Percentiles rank a stretch among this genome's conserved stretches.
These are phyloP conservation scores for Trichoderma sp. DNA, from an alignment of 2,329 filamentous ascomycete genomes.

Conservation along the genomic window DNA sequence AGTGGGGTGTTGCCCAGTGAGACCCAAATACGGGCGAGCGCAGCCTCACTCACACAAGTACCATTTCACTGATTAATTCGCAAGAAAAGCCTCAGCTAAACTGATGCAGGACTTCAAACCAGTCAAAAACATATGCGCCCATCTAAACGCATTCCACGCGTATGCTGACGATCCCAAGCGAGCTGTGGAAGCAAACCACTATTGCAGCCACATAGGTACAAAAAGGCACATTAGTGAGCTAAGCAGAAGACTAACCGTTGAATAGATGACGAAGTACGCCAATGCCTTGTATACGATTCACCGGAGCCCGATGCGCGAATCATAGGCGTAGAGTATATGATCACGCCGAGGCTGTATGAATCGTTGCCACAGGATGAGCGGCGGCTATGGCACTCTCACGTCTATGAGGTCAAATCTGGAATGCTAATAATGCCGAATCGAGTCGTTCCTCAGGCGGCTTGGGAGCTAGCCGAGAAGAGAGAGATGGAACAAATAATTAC, in stretches of 20 bases:
- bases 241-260: conserved; percentile 31
- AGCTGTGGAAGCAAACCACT: conserved; percentile 79
- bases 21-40: conserved; percentile 48
- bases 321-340: conserved; percentile 89
- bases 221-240: conserved; percentile 40
- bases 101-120: conserved; percentile 65
- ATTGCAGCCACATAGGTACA: conserved; percentile 73
- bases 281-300: conserved; percentile 84
- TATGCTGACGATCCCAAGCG: conserved; percentile 74
- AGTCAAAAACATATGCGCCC: conserved; percentile 75
- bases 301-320: conserved; percentile 68
- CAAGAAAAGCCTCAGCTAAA: not conserved
- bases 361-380: conserved; percentile 69
- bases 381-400: conserved; percentile 77
- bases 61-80: not conserved
- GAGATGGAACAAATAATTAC: conserved; percentile 79
- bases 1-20: not conserved
- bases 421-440: conserved; percentile 79
- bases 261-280: conserved; percentile 65
- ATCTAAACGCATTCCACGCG: conserved; percentile 84
- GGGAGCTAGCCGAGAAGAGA: conserved; percentile 75
- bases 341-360: conserved; percentile 69
- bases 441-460: conserved; percentile 60
- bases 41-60: conserved; percentile 62
- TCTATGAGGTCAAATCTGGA: conserved; percentile 75